phyloP scores from a whole-genome alignment of 2,329 filamentous ascomycete species.

The Monascus ruber region DNA sequence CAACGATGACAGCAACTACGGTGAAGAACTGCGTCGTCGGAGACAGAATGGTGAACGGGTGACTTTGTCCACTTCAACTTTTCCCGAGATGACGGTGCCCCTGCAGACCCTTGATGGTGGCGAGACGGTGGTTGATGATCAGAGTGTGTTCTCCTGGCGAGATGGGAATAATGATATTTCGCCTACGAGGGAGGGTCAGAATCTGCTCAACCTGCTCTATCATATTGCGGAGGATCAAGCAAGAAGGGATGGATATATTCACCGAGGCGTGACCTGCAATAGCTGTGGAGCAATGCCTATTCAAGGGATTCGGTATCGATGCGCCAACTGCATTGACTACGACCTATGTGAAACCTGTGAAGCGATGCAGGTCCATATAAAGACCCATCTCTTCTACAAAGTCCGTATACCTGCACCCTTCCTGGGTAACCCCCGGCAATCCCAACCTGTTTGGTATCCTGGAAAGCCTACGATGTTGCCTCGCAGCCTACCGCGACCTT shows the following conservation, averaged over 20 bases:
- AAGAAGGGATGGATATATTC: slow-evolving; percentile 75
- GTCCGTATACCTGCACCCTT: slow-evolving; percentile 81
- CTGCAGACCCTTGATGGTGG: slow-evolving; percentile 18
- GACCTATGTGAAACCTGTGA: slow-evolving; percentile 94
- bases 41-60: slow-evolving; percentile 29
- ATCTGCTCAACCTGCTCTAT: slow-evolving; percentile 75
- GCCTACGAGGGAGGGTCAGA: slow-evolving; percentile 50
- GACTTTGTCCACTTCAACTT: slow-evolving; percentile 22
- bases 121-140: slow-evolving; percentile 30
- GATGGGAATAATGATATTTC: slow-evolving; percentile 31
- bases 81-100: slow-evolving; percentile 16
- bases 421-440: slow-evolving; percentile 64
- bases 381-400: slow-evolving; percentile 95
- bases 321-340: slow-evolving; percentile 90
- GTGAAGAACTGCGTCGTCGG: slow-evolving; percentile 26
- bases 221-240: slow-evolving; percentile 91
- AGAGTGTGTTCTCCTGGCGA: slow-evolving; percentile 35
- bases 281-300: slow-evolving; percentile 80
- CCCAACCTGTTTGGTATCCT: slow-evolving; percentile 75
- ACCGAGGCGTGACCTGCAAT: slow-evolving; percentile 87
- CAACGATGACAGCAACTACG: slow-evolving; percentile 29
- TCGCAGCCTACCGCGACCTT: slow-evolving; percentile 51
- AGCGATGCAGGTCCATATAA: slow-evolving; percentile 57
- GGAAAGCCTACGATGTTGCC: slow-evolving; percentile 67
- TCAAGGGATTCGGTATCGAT: slow-evolving; percentile 82